These are phyloP conservation scores for Metschnikowia vanudenii DNA, from an alignment of 805 yeast genomes.

Conservation along the genomic window DNA sequence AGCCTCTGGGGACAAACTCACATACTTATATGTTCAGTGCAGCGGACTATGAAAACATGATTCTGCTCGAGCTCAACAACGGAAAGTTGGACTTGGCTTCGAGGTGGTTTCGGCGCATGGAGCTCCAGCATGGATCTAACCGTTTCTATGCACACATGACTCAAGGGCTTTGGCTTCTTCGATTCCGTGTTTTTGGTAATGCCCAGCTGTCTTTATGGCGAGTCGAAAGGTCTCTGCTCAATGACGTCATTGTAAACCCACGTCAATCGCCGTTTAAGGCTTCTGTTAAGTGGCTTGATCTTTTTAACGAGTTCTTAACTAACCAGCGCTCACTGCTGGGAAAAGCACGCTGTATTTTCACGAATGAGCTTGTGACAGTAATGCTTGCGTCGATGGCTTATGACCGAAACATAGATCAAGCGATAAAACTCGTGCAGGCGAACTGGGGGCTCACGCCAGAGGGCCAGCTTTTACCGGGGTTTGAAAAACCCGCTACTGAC, in stretches of 20 bases:
- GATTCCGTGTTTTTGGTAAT: constrained; percentile 32
- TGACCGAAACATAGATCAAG: constrained; percentile 21
- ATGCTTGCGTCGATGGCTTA: constrained; percentile 37
- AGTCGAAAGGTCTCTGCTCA: constrained; percentile 21
- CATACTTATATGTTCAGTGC: background rate
- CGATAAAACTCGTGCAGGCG: constrained; percentile 26
- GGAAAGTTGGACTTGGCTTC: constrained; percentile 40
- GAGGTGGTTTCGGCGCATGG: constrained; percentile 38
- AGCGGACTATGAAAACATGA: constrained; percentile 40
- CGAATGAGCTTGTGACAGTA: constrained; percentile 24
- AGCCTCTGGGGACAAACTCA: background rate
- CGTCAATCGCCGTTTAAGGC: constrained; percentile 21
- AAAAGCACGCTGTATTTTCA: constrained; percentile 13
- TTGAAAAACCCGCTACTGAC: constrained; percentile 5
- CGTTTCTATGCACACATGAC: constrained; percentile 25
- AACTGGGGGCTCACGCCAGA: constrained; percentile 32
- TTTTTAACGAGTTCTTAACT: constrained; percentile 26
- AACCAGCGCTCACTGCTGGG: constrained; percentile 14
- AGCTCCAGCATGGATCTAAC: constrained; percentile 18
- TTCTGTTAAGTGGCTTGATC: constrained; percentile 21
- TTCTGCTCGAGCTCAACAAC: constrained; percentile 34
- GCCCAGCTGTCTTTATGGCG: constrained; percentile 37
- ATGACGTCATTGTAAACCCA: constrained; percentile 20
- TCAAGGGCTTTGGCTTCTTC: constrained; percentile 34
- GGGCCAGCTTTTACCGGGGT: constrained; percentile 22